Evolutionary conservation across 2,329 filamentous ascomycete species (phyloP).

Genomic region (Aspergillus tanneri): DNA sequence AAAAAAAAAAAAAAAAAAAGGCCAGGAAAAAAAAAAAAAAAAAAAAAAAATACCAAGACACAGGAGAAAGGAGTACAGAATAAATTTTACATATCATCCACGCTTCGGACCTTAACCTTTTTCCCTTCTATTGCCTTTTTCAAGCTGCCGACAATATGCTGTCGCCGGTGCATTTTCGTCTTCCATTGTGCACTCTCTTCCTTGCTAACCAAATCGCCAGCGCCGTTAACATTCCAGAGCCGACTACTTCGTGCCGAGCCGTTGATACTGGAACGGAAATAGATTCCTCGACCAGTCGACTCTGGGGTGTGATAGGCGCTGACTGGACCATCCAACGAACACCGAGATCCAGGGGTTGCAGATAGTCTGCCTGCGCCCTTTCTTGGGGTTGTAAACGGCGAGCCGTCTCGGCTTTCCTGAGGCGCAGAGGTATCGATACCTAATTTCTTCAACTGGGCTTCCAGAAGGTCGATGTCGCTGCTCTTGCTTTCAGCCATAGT

Average conservation of each 20-base stretch:
- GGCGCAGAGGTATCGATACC: slow-evolving; percentile 45
- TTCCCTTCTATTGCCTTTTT: slow-evolving; percentile 38
- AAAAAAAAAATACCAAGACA: slow-evolving; percentile 8
- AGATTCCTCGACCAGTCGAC: slow-evolving; percentile 33
- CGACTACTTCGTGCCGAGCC: slow-evolving; percentile 34
- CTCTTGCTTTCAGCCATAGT: slow-evolving; percentile 87
- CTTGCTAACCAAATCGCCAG: slow-evolving; percentile 23
- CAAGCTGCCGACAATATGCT: slow-evolving; percentile 36
- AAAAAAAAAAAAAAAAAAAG: too few relatives aligned
- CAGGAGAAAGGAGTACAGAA: background rate
- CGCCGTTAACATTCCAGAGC: slow-evolving; percentile 32
- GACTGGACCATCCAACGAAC: slow-evolving; percentile 33
- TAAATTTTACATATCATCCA: slow-evolving; percentile 32
- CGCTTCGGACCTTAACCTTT: slow-evolving; percentile 33
- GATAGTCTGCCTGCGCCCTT: slow-evolving; percentile 36
- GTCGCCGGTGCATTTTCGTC: slow-evolving; percentile 36
- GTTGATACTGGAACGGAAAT: slow-evolving; percentile 38
- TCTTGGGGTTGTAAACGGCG: slow-evolving; percentile 39
- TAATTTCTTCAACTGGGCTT: slow-evolving; percentile 78
- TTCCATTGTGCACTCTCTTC: slow-evolving; percentile 38
- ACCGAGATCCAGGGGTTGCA: slow-evolving; percentile 39
- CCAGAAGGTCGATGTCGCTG: slow-evolving; percentile 85
- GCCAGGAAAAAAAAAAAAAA: slow-evolving; percentile 8
- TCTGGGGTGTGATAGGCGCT: slow-evolving; percentile 45
- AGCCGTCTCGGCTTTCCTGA: slow-evolving; percentile 35